These are phyloP conservation scores for Amaranthus hypochondriacus DNA, from an alignment of 148 eudicot species.

Conservation along the genomic window DNA sequence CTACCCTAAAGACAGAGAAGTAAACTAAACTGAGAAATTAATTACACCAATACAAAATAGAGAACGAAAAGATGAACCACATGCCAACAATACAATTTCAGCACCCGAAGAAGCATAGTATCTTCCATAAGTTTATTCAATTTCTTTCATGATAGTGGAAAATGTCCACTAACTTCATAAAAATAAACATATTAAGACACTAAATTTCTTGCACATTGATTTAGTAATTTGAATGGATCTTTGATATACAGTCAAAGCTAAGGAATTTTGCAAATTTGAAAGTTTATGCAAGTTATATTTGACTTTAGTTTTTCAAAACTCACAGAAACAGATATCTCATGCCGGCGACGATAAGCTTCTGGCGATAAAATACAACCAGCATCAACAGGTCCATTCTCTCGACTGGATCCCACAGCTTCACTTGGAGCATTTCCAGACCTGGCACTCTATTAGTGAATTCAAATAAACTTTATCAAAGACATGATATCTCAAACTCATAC, in stretches of 20 bases:
- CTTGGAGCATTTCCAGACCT: constrained; percentile 32
- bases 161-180: background rate
- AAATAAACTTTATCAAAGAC: background rate
- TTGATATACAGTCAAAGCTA: background rate
- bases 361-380: constrained; percentile 51
- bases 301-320: constrained; percentile 24
- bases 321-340: constrained; percentile 86
- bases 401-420: constrained; percentile 34
- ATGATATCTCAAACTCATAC: background rate
- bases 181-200: background rate
- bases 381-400: constrained; percentile 29
- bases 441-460: constrained; percentile 31
- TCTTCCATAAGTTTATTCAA: background rate
- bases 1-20: constrained; percentile 45
- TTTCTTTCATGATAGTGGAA: too few species aligned
- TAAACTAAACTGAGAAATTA: background rate
- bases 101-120: background rate
- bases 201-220: background rate
- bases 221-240: background rate
- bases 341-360: constrained; percentile 65
- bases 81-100: background rate
- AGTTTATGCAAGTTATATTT: background rate
- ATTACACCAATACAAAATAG: background rate
- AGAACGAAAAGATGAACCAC: background rate
- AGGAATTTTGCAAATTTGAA: background rate